These are phyloP conservation scores for Lachancea sp. DNA, from an alignment of 805 yeast species.

Conservation along the genomic window DNA sequence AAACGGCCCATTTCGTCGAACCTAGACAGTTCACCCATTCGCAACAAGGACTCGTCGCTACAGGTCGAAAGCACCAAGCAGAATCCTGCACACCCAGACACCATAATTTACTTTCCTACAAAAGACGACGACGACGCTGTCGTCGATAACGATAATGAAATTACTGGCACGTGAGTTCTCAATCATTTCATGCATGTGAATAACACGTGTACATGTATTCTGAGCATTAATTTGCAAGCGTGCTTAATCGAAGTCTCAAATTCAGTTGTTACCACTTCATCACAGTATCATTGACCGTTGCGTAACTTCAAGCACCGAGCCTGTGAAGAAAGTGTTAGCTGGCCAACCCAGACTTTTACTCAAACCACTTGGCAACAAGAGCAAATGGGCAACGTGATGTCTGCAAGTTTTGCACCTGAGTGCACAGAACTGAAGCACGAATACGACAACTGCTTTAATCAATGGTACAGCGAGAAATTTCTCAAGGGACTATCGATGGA, in stretches of 20 bases:
- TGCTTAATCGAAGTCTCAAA: no score
- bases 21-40: slow-evolving; percentile 22
- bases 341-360: no score
- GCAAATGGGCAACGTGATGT: slow-evolving; percentile 64
- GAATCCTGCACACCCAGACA: slow-evolving; percentile 18
- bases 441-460: slow-evolving; percentile 90
- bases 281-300: no score
- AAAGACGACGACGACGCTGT: not conserved
- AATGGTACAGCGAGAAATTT: slow-evolving; percentile 88
- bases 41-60: slow-evolving; percentile 7
- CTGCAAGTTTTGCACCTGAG: slow-evolving; percentile 93
- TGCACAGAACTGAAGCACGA: slow-evolving; percentile 80
- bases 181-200: no score
- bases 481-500: slow-evolving; percentile 48
- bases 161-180: not conserved
- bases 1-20: slow-evolving; percentile 6
- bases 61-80: slow-evolving; percentile 21
- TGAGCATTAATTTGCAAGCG: no score
- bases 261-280: no score
- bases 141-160: not conserved
- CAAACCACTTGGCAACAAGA: not conserved
- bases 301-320: not conserved
- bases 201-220: no score
- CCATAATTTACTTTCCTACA: slow-evolving; percentile 21
- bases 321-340: no score